Percentiles rank a stretch among this genome's conserved stretches.
phyloP scores from a whole-genome alignment of 306 rosid genomes.

The Sindora glabra region DNA sequence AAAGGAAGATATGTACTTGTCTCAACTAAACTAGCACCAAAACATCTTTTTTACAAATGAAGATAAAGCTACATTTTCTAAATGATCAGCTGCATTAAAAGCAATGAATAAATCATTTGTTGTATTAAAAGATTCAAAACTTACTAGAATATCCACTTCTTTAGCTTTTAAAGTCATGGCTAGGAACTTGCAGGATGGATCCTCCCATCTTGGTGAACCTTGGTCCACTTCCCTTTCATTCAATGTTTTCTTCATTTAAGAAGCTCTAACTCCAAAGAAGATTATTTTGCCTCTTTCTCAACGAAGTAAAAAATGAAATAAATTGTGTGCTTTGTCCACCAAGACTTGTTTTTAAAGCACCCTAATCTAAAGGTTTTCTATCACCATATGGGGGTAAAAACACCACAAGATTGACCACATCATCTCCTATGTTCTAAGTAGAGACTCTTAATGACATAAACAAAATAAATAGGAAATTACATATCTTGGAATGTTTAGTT shows the following conservation, averaged over 20 bases:
- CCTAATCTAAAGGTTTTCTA: conserved; percentile 61
- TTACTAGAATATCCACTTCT: conserved; percentile 5
- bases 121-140: conserved; percentile 15
- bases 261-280: conserved; percentile 54
- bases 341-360: conserved; percentile 47
- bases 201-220: conserved; percentile 70
- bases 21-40: conserved; percentile 71
- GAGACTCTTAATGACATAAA: conserved; percentile 83
- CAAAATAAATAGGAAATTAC: conserved; percentile 63
- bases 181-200: conserved; percentile 69
- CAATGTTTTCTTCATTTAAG: conserved; percentile 67
- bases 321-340: conserved; percentile 57
- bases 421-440: conserved; percentile 91
- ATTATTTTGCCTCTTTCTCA: conserved; percentile 54
- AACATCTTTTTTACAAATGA: conserved; percentile 37
- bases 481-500: too few species aligned
- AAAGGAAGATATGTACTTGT: conserved; percentile 78
- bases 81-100: conserved; percentile 55
- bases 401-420: conserved; percentile 76
- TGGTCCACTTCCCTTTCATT: conserved; percentile 56
- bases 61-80: conserved; percentile 54
- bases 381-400: conserved; percentile 42
- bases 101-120: conserved; percentile 57
- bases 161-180: conserved; percentile 64
- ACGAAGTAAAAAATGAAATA: conserved; percentile 55